Conservation (phyloP, 768 basidiomycete genomes). For the Hirschioporus abietinus region DNA sequence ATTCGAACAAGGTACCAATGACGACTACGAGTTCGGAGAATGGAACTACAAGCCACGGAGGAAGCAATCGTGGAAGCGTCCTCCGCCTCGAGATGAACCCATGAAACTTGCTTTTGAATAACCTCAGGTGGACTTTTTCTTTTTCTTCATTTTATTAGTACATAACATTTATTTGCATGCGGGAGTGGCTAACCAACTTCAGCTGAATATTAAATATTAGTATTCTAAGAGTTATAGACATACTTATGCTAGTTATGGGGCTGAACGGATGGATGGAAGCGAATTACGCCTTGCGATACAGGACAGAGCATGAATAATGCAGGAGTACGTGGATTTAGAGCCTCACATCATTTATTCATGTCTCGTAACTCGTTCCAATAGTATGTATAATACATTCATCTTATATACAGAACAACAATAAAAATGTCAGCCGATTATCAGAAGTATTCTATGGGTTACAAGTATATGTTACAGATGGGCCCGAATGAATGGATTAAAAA, state of each 20-base stretch:
- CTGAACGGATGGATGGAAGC: too few species aligned
- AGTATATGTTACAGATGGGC: neutral
- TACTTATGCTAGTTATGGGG: too few species aligned
- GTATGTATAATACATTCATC: too few species aligned
- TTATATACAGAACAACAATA: too few species aligned
- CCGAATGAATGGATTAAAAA: neutral
- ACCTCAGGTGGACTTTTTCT: neutral
- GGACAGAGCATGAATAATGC: too few species aligned
- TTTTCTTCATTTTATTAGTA: neutral
- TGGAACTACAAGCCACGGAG: constrained; percentile 3
- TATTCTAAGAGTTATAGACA: too few species aligned
- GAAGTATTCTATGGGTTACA: neutral
- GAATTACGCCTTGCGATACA: too few species aligned
- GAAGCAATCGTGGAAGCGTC: neutral
- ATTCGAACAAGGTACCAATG: constrained; percentile 3
- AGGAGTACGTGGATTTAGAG: too few species aligned
- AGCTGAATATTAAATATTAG: neutral
- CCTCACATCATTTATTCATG: too few species aligned
- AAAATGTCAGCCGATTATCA: neutral
- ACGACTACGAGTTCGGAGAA: constrained; percentile 5
- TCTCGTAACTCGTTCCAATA: too few species aligned
- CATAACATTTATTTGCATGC: neutral
- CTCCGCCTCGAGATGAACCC: neutral
- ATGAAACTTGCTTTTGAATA: constrained; percentile 1
- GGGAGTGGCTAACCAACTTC: neutral